phyloP scores from a whole-genome alignment of 805 yeast genomes.

The Ogataea kodamae region DNA sequence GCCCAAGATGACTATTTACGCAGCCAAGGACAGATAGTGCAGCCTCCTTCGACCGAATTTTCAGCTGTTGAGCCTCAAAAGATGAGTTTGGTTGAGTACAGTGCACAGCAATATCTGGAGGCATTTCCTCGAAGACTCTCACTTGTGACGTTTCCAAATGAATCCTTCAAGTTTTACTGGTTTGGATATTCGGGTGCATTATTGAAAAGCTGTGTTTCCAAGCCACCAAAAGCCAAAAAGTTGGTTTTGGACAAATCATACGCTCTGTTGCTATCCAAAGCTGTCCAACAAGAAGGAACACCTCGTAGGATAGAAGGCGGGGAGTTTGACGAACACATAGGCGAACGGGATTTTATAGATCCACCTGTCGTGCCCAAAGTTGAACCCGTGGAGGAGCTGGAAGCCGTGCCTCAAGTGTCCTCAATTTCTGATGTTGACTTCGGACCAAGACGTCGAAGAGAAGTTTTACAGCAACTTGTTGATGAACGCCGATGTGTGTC shows the following conservation, averaged over 20 bases:
- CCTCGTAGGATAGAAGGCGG: conserved; percentile 2
- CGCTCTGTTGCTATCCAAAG: conserved; percentile 5
- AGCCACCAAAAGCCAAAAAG: conserved; percentile 6
- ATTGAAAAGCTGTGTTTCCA: conserved; percentile 6
- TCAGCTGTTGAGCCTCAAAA: conserved; percentile 2
- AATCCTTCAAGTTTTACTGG: conserved; percentile 14
- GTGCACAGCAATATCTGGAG: conserved; percentile 14
- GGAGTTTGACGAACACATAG: conserved; percentile 6
- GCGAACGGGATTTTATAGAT: background rate
- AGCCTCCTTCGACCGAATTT: conserved; percentile 1
- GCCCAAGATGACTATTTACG: conserved; percentile 39
- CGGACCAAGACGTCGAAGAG: conserved; percentile 28
- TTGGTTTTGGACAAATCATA: conserved; percentile 11
- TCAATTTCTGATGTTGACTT: conserved; percentile 19
- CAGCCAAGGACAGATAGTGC: conserved; percentile 26
- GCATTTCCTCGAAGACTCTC: conserved; percentile 10
- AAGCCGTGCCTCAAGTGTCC: background rate
- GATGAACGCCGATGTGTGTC: conserved; percentile 45
- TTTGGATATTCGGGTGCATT: conserved; percentile 16
- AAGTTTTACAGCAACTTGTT: conserved; percentile 35
- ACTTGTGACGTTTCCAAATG: conserved; percentile 10
- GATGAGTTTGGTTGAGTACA: conserved; percentile 15
- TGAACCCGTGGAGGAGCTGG: conserved; percentile 1
- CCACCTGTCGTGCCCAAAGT: conserved; percentile 5
- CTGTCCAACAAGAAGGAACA: conserved; percentile 7